phyloP scores from a whole-genome alignment of 768 basidiomycete genomes.

The Panaeolus papilionaceus region DNA sequence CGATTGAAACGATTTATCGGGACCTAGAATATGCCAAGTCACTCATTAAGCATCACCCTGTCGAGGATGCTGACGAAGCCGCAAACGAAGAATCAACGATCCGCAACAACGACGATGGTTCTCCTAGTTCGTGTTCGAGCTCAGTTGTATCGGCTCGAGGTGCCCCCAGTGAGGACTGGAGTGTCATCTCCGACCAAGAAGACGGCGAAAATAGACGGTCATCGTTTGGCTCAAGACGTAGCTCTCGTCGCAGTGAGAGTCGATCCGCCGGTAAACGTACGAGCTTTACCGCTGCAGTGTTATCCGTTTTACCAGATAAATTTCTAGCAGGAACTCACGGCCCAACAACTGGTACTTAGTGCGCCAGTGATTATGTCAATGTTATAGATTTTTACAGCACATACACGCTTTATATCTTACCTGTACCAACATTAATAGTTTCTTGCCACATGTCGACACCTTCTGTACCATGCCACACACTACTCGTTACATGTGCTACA shows the following conservation, averaged over 20 bases:
- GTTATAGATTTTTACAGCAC: slow-evolving; percentile 4
- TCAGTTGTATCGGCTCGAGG: slow-evolving; percentile 60
- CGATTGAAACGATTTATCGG: slow-evolving; percentile 95
- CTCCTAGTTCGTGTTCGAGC: slow-evolving; percentile 50
- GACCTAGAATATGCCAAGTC: slow-evolving; percentile 95
- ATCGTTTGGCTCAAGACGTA: slow-evolving; percentile 58
- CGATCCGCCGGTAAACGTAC: slow-evolving; percentile 56
- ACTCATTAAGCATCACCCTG: slow-evolving; percentile 69
- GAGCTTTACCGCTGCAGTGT: slow-evolving; percentile 65
- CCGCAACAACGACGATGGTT: slow-evolving; percentile 37
- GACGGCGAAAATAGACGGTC: slow-evolving; percentile 48
- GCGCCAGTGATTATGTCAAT: not conserved
- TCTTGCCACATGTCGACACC: not conserved
- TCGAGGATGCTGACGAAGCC: slow-evolving; percentile 39
- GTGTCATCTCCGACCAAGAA: slow-evolving; percentile 82
- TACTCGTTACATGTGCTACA: slow-evolving; percentile 18
- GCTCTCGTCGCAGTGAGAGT: slow-evolving; percentile 42
- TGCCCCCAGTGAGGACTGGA: slow-evolving; percentile 83
- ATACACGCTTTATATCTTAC: slow-evolving; percentile 16
- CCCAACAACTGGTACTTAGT: slow-evolving; percentile 33
- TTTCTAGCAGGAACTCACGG: slow-evolving; percentile 46
- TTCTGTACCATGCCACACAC: not conserved
- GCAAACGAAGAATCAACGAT: slow-evolving; percentile 47
- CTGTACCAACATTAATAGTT: not conserved
- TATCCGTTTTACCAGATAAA: slow-evolving; percentile 66